Percentiles rank a stretch among this genome's conserved stretches.
Conservation (phyloP, 2,329 filamentous ascomycete genomes). For the Botrytis paeoniae region DNA sequence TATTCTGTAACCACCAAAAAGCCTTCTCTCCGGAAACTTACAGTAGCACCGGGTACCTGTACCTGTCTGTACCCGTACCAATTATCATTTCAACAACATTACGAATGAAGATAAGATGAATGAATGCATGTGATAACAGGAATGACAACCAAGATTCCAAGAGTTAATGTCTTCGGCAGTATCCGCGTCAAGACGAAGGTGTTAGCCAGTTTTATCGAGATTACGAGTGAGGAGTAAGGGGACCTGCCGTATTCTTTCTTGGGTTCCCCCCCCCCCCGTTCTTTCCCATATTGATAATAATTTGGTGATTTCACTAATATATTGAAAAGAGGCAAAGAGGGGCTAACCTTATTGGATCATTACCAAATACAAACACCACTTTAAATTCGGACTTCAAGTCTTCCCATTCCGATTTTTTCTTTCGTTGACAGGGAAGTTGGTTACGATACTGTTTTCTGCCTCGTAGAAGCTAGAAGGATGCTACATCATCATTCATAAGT, state of each 20-base stretch:
- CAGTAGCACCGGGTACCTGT: neutral
- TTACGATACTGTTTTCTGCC: neutral
- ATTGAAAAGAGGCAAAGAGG: conserved; percentile 8
- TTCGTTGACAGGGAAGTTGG: neutral
- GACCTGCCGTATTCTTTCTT: conserved; percentile 3
- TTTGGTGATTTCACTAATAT: neutral
- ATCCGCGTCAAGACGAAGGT: neutral
- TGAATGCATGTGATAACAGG: neutral
- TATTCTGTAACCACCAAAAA: neutral
- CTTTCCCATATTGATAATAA: neutral
- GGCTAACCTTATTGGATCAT: neutral
- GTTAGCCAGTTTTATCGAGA: neutral
- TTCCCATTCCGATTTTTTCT: too few relatives aligned
- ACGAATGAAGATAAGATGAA: conserved; percentile 7
- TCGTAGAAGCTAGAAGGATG: neutral
- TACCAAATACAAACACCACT: neutral
- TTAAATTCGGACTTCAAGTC: neutral
- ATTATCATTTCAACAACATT: neutral
- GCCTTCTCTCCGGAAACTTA: neutral
- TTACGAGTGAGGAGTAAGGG: neutral
- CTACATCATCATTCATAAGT: neutral
- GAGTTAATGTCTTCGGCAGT: neutral
- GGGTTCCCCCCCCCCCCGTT: neutral
- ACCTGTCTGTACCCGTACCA: neutral
- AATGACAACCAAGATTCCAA: neutral